Percentiles rank a stretch among this genome's conserved stretches.
Evolutionary conservation across 2,329 filamentous ascomycete genomes (phyloP).

Genomic region (Xylariaceae sp.): DNA sequence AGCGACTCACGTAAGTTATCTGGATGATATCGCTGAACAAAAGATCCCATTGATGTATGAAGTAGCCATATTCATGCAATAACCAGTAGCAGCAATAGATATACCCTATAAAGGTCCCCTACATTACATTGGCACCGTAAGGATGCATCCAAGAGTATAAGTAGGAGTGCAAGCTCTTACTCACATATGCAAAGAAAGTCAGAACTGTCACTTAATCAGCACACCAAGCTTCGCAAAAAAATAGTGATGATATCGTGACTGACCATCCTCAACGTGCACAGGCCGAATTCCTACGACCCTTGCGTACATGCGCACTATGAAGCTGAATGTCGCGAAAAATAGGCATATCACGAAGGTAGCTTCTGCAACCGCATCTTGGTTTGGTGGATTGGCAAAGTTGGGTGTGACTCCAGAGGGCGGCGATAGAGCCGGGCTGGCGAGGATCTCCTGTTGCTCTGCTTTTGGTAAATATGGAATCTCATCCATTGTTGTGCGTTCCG

Average conservation of each 20-base stretch:
- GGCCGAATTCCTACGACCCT: conserved; percentile 9
- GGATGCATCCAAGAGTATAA: background rate
- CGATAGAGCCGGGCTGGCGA: conserved; percentile 14
- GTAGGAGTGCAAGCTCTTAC: background rate
- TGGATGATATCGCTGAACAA: conserved; percentile 12
- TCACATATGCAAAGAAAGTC: conserved; percentile 13
- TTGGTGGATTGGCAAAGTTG: conserved; percentile 16
- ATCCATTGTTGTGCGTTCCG: conserved; percentile 7
- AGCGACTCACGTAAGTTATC: conserved; percentile 12
- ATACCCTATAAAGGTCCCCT: conserved; percentile 14
- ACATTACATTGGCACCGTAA: conserved; percentile 2
- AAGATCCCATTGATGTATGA: conserved; percentile 20
- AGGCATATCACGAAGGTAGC: conserved; percentile 12
- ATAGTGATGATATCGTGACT: background rate
- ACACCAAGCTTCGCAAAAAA: background rate
- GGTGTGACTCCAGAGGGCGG: conserved; percentile 7
- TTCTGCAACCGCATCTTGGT: conserved; percentile 13
- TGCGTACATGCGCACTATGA: conserved; percentile 15
- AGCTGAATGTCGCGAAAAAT: conserved; percentile 12
- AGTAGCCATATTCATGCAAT: conserved; percentile 16
- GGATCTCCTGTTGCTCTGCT: conserved; percentile 11
- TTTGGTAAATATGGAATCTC: conserved; percentile 15
- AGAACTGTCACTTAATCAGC: conserved; percentile 6
- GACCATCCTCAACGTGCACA: conserved; percentile 14
- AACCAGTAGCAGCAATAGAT: conserved; percentile 16